Evolutionary conservation across 345 rosid genomes (phyloP).

Genomic region (Eucalyptus tenuipes): DNA sequence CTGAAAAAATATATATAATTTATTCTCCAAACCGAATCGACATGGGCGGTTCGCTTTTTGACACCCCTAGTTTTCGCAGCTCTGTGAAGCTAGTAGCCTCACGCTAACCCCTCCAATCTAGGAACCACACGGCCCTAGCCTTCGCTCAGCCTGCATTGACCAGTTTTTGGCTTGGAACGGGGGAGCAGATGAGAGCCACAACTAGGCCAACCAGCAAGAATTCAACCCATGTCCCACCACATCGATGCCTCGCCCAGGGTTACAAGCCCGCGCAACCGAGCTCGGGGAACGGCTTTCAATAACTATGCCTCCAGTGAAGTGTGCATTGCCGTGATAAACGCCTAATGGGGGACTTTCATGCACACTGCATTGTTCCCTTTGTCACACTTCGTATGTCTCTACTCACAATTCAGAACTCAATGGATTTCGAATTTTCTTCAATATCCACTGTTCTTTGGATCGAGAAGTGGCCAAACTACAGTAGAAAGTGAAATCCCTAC

Average conservation of each 20-base stretch:
- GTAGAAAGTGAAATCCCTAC: background rate
- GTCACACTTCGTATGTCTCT: background rate
- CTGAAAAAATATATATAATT: too few relatives aligned
- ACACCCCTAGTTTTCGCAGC: background rate
- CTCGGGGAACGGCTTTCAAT: background rate
- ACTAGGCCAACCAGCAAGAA: too few relatives aligned
- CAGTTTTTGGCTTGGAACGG: too few relatives aligned
- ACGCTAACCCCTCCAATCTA: conserved; percentile 21
- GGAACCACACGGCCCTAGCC: too few relatives aligned
- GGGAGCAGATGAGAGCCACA: too few relatives aligned
- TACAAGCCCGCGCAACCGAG: background rate
- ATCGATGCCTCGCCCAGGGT: background rate
- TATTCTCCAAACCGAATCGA: too few relatives aligned
- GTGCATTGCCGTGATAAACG: background rate
- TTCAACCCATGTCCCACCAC: too few relatives aligned
- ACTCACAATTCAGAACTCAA: background rate
- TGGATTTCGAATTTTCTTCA: background rate
- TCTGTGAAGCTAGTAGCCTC: conserved; percentile 33
- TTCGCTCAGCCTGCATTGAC: too few relatives aligned
- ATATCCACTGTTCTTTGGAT: background rate
- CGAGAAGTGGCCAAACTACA: background rate
- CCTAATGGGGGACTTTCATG: background rate
- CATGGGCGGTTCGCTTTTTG: too few relatives aligned
- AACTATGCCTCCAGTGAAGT: background rate
- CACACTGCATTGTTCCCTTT: background rate